Evolutionary conservation across 371 early-diverging fungal genomes (phyloP), one percentile per base, ranked within the genome.

Genomic region (Blakeslea trispora): DNA sequence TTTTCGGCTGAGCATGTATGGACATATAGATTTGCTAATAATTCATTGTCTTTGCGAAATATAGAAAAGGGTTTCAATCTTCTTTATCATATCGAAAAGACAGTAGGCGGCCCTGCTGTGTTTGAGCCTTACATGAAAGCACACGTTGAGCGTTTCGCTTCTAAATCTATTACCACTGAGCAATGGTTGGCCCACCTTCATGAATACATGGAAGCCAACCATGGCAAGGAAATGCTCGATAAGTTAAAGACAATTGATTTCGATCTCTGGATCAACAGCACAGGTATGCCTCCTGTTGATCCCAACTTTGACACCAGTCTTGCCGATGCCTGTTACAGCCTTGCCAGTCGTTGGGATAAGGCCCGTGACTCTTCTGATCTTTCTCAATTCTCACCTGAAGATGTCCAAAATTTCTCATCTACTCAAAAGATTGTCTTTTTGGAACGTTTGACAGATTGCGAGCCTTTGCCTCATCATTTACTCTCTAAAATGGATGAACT

Each of bases 41-140:
- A 3, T 23, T 43, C 4, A 17, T 4, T 22, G 23, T 17, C n/a
- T 22, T 35, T 18, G n/a, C n/a, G n/a, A n/a, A n/a, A n/a, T 23
- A 54, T 24, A 57, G 63, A 98, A 75, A 97, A 97, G 81, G 98
- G 98, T 4, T 96, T 89, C 72, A 93, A 92, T 66, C 70, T 98
- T 45, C 79, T 98, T 42, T 96, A 91, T 70, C 91, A 95, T 60
- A 83, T 97, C 41, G 96, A 96, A 74, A 84, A 87, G 66, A 67
- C 86, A 13, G 75, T 98, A 23, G 98, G 97, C 37, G 95, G 95
- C 0, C 75, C 87, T 5, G 74, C 69, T 17, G 79, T 92, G 39
- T 94, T 92, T 72, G 93, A 90, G 65, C 89, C 90, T 15, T 96
- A 90, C 61, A 82, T 91, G 79, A 87, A 85, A 64, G 89, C 91